Evolutionary conservation across 257 asterid genomes (phyloP).

Genomic region (Jacaranda copaia): DNA sequence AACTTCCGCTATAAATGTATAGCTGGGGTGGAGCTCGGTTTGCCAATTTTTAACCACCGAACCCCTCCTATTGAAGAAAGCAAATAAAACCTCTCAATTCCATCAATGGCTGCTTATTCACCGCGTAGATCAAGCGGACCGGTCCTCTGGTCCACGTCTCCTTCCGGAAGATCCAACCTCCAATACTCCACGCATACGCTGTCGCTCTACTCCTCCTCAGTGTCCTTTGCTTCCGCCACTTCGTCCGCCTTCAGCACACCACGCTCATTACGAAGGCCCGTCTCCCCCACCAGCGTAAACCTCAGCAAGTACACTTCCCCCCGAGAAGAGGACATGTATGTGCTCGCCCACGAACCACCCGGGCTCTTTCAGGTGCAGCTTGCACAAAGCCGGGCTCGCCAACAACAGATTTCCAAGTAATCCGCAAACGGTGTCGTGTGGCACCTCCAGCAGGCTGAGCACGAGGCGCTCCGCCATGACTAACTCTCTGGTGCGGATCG

Average conservation of each 20-base stretch:
- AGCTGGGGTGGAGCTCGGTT: constrained; percentile 41
- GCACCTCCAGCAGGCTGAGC: constrained; percentile 45
- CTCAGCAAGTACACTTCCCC: constrained; percentile 13
- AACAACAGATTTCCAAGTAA: neutral
- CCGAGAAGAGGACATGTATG: constrained; percentile 58
- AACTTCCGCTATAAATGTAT: constrained; percentile 32
- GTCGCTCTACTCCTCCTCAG: constrained; percentile 18
- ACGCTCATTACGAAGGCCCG: constrained; percentile 40
- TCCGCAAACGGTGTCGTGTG: constrained; percentile 44
- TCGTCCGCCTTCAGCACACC: constrained; percentile 48
- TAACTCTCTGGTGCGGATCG: constrained; percentile 56
- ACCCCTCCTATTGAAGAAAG: neutral
- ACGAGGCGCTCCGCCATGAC: constrained; percentile 61
- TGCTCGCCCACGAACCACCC: constrained; percentile 79
- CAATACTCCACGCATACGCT: constrained; percentile 26
- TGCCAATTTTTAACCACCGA: constrained; percentile 46
- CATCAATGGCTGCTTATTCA: constrained; percentile 47
- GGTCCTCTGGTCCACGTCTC: constrained; percentile 48
- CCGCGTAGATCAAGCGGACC: constrained; percentile 62
- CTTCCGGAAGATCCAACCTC: constrained; percentile 39
- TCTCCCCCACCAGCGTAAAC: constrained; percentile 50
- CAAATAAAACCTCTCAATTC: neutral
- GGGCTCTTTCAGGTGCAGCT: constrained; percentile 74
- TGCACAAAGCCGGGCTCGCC: constrained; percentile 45
- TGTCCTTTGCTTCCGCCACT: constrained; percentile 42